Base-by-base conservation (phyloP, 2,329 filamentous ascomycete species). In the Thyridium curvatum region DNA sequence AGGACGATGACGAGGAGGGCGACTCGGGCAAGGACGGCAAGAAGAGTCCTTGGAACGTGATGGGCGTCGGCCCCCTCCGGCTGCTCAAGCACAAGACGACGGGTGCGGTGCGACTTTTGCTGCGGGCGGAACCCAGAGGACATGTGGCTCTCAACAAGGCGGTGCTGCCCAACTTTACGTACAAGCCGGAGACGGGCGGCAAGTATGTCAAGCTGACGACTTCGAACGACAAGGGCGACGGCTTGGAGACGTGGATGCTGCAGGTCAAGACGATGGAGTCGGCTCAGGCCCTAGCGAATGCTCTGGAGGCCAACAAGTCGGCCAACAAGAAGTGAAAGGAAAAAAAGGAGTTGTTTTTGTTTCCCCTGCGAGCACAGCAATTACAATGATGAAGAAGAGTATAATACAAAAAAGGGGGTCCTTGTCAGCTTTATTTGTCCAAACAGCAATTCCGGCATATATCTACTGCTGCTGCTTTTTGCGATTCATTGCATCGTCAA, bases 51-150 rank as follows among this genome's bases (percentile, higher is more conserved):
- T 94, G 85, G 85, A 65, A 71, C 21, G 79, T 73, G 1, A 77
- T 83, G 56, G 87, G 86, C 33, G 66, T 86, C 8, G 88, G 88
- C 1, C 73, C 77, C 10, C 64, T 90, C 38, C 81, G 84, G 30
- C 56, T 94, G 12, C 68, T 94, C 44, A 83, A 84, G 60, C 74
- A 91, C 64, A 84, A 86, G 56, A 70, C 72, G 13, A 86, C 79
- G 1, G 77, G 75, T 15, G 70, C 73, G 18, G 74, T 81, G 4
- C 78, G 87, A 31, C 65, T 93, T 34, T 63, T 94, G 15, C 64
- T 90, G 45, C 79, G 87, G 36, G 77, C 78, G n/a, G 84, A 89
- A 46, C 85, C 86, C 1, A 74, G 80, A 45, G 87, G 87, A 13
- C 76, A 83, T 30, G 68, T 91, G 34, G 74, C 84, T 4, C 65